Evolutionary conservation across 371 early-diverging fungal species (phyloP), one percentile per base, ranked within the genome.

Genomic region (Circinella umbellata): DNA sequence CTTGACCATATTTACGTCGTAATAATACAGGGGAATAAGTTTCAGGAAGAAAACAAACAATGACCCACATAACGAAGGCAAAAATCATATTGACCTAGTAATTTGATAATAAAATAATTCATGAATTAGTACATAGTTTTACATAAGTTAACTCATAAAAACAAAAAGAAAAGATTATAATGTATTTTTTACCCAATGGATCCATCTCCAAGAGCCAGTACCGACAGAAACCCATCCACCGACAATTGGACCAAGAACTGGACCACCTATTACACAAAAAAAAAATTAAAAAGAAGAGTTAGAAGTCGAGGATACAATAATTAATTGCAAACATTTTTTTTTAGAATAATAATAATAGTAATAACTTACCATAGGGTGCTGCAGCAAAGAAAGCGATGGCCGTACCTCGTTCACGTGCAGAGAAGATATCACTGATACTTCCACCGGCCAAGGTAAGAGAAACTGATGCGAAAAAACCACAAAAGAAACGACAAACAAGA

Each of bases 361-460:
- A 27, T 27, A 27, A 27, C 27, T 27, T 27, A 27, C 75, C 76
- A 62, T 79, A 82, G 42, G 82, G 82, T 17, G 83, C 83, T 70
- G 80, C 80, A 34, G 83, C 83, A 71, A 82, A 82, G 51, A 77
- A 82, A 38, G 83, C 83, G 67, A 82, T 80, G 14, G 83, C 83
- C 55, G 70, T 72, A 67, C 83, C 80, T 48, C 80, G 76, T 48
- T 78, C 79, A 11, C 75, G 68, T 9, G 70, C 17, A 53, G 73
- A 70, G 38, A 80, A 82, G 11, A 82, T 61, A 65, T 82, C 83
- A 63, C 79, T 74, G 37, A 82, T 82, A 0, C 77, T 72, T 6
- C 82, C 80, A 71, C 84, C 84, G 27, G 84, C 81, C 38, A 80
- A 62, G 1, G 80, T 84, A 3, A 83, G 57, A 38, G 73, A 66